Evolutionary conservation across 2,329 filamentous ascomycete species (phyloP).

Genomic region (Anthostomella pinea): DNA sequence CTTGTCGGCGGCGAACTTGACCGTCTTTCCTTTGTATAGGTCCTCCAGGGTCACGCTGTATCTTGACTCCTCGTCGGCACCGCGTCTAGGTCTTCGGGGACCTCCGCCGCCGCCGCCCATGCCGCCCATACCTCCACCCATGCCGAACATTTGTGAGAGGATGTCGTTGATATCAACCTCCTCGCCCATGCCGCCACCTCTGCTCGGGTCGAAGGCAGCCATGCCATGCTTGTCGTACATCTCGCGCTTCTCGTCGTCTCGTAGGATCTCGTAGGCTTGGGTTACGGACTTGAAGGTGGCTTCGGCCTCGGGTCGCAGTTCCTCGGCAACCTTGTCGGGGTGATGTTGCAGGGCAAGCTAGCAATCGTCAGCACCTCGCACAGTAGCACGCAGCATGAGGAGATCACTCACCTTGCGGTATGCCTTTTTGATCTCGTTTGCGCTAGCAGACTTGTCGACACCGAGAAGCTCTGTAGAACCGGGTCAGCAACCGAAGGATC

Average conservation of each 20-base stretch:
- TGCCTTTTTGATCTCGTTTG: conserved; percentile 87
- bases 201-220: conserved; percentile 83
- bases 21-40: conserved; percentile 97
- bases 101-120: conserved; percentile 42
- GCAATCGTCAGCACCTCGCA: conserved; percentile 3
- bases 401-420: conserved; percentile 74
- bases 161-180: conserved; percentile 89
- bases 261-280: conserved; percentile 96
- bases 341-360: conserved; percentile 85
- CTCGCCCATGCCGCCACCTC: conserved; percentile 61
- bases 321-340: conserved; percentile 91
- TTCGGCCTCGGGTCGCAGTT: conserved; percentile 81
- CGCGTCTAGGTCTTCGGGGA: conserved; percentile 63
- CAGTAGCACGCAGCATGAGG: conserved; percentile 1
- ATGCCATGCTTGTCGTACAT: conserved; percentile 94
- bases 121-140: conserved; percentile 47
- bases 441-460: conserved; percentile 67
- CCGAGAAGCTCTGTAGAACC: conserved; percentile 69
- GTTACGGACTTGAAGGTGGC: conserved; percentile 89
- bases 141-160: conserved; percentile 86
- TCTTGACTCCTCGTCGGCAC: conserved; percentile 81
- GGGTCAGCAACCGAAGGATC: conserved; percentile 6
- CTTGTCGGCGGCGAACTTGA: conserved; percentile 94
- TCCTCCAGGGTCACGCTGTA: conserved; percentile 93
- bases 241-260: conserved; percentile 88